These are phyloP conservation scores for Phytophthora idaei DNA, from an alignment of 352 stramenopile genomes.

Conservation along the genomic window DNA sequence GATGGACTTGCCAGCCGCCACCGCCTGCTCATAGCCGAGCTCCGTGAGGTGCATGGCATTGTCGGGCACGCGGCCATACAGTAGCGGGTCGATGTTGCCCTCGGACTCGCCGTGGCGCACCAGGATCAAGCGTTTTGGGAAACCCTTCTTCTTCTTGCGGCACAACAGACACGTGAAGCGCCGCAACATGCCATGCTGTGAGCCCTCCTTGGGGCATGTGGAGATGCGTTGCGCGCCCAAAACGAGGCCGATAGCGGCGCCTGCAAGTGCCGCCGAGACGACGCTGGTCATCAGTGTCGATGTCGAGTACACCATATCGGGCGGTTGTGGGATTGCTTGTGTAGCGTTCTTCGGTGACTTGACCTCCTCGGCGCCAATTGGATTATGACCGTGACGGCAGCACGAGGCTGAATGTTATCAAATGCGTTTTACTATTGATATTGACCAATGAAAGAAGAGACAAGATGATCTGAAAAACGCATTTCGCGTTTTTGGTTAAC, in stretches of 20 bases:
- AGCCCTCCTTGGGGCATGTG: conserved; percentile 23
- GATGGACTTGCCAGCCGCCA: conserved; percentile 69
- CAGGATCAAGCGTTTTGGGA: conserved; percentile 83
- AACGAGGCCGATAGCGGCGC: conserved; percentile 46
- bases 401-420: conserved; percentile 10
- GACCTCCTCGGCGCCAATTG: conserved; percentile 21
- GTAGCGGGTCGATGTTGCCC: conserved; percentile 82
- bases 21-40: conserved; percentile 77
- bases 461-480: conserved; percentile 17
- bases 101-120: conserved; percentile 87
- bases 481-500: conserved; percentile 12
- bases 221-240: conserved; percentile 19
- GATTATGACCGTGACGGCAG: conserved; percentile 21
- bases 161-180: conserved; percentile 50
- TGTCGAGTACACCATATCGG: conserved; percentile 54
- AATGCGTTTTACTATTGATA: not conserved
- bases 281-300: conserved; percentile 51
- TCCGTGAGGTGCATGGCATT: conserved; percentile 87
- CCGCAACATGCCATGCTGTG: conserved; percentile 28
- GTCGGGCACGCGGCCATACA: conserved; percentile 80
- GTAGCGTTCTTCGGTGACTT: conserved; percentile 14
- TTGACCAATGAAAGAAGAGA: conserved; percentile 10
- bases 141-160: conserved; percentile 44
- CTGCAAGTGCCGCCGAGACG: conserved; percentile 47
- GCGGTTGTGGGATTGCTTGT: not conserved